Evolutionary conservation across 371 early-diverging fungal genomes (phyloP).

Genomic region (Rhizopus delemar): DNA sequence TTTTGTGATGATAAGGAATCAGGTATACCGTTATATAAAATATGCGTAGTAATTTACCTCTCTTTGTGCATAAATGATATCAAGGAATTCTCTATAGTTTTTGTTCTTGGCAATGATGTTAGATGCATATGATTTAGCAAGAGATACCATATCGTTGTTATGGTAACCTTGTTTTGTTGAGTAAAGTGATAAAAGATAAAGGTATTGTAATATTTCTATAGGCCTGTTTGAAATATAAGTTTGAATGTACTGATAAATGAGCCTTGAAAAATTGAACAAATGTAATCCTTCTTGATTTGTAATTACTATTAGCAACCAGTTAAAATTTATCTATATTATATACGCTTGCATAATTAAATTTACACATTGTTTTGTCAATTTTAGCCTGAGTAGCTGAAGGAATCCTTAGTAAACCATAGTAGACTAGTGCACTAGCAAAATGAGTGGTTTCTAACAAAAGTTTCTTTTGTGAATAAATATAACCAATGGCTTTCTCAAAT

Average conservation of each 20-base stretch:
- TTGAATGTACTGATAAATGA: slow-evolving; percentile 62
- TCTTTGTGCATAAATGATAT: slow-evolving; percentile 12
- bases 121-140: slow-evolving; percentile 48
- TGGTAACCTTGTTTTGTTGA: slow-evolving; percentile 33
- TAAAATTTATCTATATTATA: background rate
- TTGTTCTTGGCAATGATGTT: slow-evolving; percentile 22
- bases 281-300: slow-evolving; percentile 4
- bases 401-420: slow-evolving; percentile 68
- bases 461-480: slow-evolving; percentile 55
- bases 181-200: slow-evolving; percentile 64
- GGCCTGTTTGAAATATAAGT: slow-evolving; percentile 53
- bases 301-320: slow-evolving; percentile 4
- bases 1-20: background rate
- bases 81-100: slow-evolving; percentile 60
- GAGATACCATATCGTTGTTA: slow-evolving; percentile 38
- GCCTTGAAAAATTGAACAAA: slow-evolving; percentile 61
- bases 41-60: background rate
- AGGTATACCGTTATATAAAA: no score
- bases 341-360: slow-evolving; percentile 9
- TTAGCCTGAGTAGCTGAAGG: slow-evolving; percentile 23
- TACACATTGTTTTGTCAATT: slow-evolving; percentile 30
- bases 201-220: slow-evolving; percentile 66
- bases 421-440: slow-evolving; percentile 81
- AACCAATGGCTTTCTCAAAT: slow-evolving; percentile 80
- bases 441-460: slow-evolving; percentile 82